Conservation (phyloP, 768 basidiomycete species). For the Neoboletus magnificus region DNA sequence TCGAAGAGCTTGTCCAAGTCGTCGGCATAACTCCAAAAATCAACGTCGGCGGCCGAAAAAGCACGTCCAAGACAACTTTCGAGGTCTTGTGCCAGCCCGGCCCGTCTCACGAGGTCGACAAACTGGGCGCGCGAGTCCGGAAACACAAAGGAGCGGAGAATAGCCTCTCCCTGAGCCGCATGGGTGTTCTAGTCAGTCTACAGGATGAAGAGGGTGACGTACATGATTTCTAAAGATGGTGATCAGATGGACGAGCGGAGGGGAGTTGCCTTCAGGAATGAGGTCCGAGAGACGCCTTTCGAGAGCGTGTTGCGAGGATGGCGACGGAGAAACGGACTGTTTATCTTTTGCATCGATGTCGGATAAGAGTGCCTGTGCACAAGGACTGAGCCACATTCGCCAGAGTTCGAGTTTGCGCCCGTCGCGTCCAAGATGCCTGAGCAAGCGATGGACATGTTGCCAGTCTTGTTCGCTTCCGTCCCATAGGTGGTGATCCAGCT, state of each 20-base stretch:
- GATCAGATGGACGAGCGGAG: slow-evolving; percentile 44
- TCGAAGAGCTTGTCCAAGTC: slow-evolving; percentile 6
- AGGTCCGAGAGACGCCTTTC: slow-evolving; percentile 9
- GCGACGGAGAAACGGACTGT: slow-evolving; percentile 36
- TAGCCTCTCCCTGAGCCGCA: slow-evolving; percentile 45
- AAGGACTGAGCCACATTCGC: slow-evolving; percentile 61
- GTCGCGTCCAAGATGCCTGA: slow-evolving; percentile 57
- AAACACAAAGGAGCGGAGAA: slow-evolving; percentile 62
- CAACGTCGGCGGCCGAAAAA: slow-evolving; percentile 41
- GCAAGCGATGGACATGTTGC: slow-evolving; percentile 49
- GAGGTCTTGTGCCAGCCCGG: slow-evolving; percentile 39
- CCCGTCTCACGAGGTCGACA: slow-evolving; percentile 48
- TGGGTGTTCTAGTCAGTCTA: slow-evolving; percentile 8
- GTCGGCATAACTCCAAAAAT: slow-evolving; percentile 67
- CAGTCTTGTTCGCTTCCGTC: slow-evolving; percentile 56
- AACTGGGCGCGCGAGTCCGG: slow-evolving; percentile 75
- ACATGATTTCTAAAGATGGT: slow-evolving; percentile 59
- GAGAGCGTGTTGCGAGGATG: slow-evolving; percentile 3
- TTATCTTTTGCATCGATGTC: slow-evolving; percentile 38
- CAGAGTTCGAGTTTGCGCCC: slow-evolving; percentile 77
- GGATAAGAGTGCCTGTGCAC: slow-evolving; percentile 13
- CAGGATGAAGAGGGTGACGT: slow-evolving; percentile 28
- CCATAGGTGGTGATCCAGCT: slow-evolving; percentile 41
- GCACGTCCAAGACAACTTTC: slow-evolving; percentile 21
- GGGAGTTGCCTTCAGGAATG: slow-evolving; percentile 9